Base-by-base conservation (phyloP, 805 yeast genomes). In the Cyberlindnera maclurae region DNA sequence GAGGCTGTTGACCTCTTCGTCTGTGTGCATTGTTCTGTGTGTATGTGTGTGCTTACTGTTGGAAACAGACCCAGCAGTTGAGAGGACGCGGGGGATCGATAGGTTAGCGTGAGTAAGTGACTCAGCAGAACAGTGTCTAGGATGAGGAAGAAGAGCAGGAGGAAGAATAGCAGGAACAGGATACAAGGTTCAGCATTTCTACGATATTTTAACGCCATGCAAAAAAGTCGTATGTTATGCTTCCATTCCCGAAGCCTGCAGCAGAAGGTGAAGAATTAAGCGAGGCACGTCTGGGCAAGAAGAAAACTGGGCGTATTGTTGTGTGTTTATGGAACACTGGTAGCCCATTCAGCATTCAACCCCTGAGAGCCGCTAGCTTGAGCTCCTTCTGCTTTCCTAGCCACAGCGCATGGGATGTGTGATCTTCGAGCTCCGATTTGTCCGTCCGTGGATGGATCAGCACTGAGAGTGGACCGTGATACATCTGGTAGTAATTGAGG, bases 341-440 rank as follows among this genome's bases (percentile, higher is more conserved):
- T 12, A 13, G 30, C 12, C 16, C n/a, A 12, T n/a, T 22, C 28
- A 4, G n/a, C n/a, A n/a, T n/a, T n/a, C n/a, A n/a, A n/a, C n/a
- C n/a, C n/a, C n/a, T n/a, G n/a, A 46, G 36, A 2, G 39, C 4
- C 13, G 47, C 44, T 7, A 29, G 20, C 27, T 55, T 54, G 36
- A 59, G 36, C 3, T 46, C 43, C 13, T 47, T 42, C 46, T 64
- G 66, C 43, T 68, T 65, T 8, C 82, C 82, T 33, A 76, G 55
- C 82, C 82, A 76, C 26, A 76, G 51, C 0, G 82, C 81, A 43
- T 70, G 64, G 4, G 50, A 50, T 0, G 81, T 76, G 50, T 76
- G 82, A 51, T 76, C 81, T 7, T 37, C 44, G 24, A 66, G 44
- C 3, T 48, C 55, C 5, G 55, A 53, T 33, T 62, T 69, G 4